These are phyloP conservation scores for Periconia macrospinosa DNA, from an alignment of 2,329 filamentous ascomycete species.

Conservation along the genomic window DNA sequence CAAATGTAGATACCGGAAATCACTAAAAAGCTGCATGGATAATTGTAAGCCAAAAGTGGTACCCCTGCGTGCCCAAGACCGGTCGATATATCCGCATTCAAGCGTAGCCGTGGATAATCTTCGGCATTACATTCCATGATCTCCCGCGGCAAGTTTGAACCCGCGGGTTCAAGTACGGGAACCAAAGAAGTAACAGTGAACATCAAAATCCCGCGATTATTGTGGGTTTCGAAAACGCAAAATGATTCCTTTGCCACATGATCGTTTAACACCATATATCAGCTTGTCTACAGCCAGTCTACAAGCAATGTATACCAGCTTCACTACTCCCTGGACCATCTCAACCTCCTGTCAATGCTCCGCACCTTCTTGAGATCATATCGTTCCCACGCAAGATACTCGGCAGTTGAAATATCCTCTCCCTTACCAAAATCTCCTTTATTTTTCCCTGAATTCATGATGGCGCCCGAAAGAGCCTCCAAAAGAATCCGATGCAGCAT, in stretches of 20 bases:
- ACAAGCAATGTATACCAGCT: background rate
- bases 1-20: no score
- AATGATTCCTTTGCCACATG: no score
- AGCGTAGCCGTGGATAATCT: background rate
- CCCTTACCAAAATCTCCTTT: constrained; percentile 7
- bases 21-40: no score
- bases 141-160: background rate
- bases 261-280: background rate
- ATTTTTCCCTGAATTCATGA: constrained; percentile 8
- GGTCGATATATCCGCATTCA: no score
- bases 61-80: no score
- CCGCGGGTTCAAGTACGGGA: background rate
- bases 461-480: constrained; percentile 11
- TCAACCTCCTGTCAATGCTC: constrained; percentile 4
- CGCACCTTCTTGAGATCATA: constrained; percentile 4
- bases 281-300: no score
- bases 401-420: constrained; percentile 3
- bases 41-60: no score
- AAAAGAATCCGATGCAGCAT: constrained; percentile 24
- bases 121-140: background rate
- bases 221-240: no score
- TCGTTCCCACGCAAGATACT: background rate
- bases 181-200: no score
- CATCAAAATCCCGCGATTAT: no score
- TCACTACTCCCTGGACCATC: background rate